phyloP scores from a whole-genome alignment of 2,329 filamentous ascomycete genomes.

The Diaporthe australafricana region DNA sequence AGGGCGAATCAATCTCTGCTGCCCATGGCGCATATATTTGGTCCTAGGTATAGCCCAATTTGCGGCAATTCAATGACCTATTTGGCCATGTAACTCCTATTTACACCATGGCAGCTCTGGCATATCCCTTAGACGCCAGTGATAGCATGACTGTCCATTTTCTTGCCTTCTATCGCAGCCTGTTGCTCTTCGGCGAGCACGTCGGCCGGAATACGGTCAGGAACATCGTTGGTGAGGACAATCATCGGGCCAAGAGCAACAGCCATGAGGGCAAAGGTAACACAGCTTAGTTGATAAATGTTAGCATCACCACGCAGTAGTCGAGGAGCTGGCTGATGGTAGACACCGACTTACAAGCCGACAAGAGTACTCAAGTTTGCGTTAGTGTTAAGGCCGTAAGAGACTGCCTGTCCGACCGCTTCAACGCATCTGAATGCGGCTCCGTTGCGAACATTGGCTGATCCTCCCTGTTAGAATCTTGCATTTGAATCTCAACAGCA shows the following conservation, averaged over 20 bases:
- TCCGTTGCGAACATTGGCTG: conserved; percentile 55
- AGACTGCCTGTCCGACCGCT: conserved; percentile 53
- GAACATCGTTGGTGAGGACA: conserved; percentile 52
- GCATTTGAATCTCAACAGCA: conserved; percentile 36
- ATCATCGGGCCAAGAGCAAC: conserved; percentile 51
- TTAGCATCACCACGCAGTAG: neutral
- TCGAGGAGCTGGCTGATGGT: no score
- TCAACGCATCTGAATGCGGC: conserved; percentile 55
- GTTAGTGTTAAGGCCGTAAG: conserved; percentile 55
- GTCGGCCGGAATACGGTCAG: conserved; percentile 53
- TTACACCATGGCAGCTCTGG: no score
- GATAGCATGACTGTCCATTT: neutral
- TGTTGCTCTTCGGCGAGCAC: conserved; percentile 50
- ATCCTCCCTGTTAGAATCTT: conserved; percentile 9
- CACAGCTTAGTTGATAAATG: conserved; percentile 44
- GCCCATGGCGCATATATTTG: no score
- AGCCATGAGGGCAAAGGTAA: conserved; percentile 52
- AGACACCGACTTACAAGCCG: conserved; percentile 49
- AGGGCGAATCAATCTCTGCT: no score
- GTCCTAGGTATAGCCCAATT: neutral
- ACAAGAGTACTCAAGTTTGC: conserved; percentile 50
- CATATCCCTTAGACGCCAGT: neutral
- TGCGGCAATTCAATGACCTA: no score
- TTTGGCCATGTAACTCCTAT: no score
- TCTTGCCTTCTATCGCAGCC: conserved; percentile 28